Evolutionary conservation across 78 protist species (phyloP).

Genomic region (Speleostelium caveatum): DNA sequence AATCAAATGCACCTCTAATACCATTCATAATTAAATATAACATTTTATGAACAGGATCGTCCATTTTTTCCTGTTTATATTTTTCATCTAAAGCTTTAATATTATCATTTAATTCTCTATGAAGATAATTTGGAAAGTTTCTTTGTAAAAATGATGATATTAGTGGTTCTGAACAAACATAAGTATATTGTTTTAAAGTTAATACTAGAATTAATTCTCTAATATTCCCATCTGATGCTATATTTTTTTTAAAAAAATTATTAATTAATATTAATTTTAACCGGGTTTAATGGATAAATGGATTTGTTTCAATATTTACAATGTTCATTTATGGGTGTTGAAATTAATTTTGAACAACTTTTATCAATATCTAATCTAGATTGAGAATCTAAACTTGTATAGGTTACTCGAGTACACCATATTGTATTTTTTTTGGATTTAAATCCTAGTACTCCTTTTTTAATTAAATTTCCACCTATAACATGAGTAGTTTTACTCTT

Average conservation of each 20-base stretch:
- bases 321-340: background rate
- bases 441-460: no score
- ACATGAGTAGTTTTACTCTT: background rate
- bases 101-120: background rate
- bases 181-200: constrained; percentile 50
- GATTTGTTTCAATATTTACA: background rate
- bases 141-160: background rate
- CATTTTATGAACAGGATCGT: constrained; percentile 42
- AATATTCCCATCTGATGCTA: background rate
- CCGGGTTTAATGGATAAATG: no score
- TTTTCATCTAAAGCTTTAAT: background rate
- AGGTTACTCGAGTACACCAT: background rate
- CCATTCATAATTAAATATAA: constrained; percentile 7
- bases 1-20: constrained; percentile 27
- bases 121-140: background rate
- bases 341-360: background rate
- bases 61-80: background rate
- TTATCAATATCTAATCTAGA: background rate
- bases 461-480: background rate
- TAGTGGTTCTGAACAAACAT: background rate
- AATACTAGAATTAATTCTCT: constrained; percentile 46
- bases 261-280: no score
- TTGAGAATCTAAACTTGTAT: background rate
- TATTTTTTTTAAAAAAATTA: background rate
- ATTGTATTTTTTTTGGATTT: no score